Percentiles rank a stretch among this genome's conserved stretches.
phyloP scores from a whole-genome alignment of 202 grass and related monocot species.

The Miscanthus sacchariflorus region DNA sequence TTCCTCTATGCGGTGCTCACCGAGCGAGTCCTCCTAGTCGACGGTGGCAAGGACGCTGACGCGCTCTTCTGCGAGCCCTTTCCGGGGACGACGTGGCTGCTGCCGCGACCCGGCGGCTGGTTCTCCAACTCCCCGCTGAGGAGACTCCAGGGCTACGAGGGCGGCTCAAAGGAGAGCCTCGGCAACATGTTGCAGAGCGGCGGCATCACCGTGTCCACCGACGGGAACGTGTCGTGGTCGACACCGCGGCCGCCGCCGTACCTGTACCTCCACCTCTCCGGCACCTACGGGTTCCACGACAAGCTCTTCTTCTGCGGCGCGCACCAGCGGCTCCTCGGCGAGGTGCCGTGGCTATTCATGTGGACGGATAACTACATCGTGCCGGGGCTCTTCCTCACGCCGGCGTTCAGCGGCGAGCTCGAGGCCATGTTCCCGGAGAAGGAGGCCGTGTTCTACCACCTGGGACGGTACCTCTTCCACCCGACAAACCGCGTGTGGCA shows the following conservation, averaged over 20 bases:
- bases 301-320: constrained; percentile 85
- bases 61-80: constrained; percentile 89
- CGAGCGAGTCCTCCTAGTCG: constrained; percentile 66
- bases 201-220: not conserved
- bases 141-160: constrained; percentile 28
- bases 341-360: constrained; percentile 67
- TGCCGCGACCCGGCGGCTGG: constrained; percentile 40
- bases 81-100: constrained; percentile 71
- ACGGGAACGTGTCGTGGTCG: constrained; percentile 38
- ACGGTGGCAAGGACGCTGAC: constrained; percentile 55
- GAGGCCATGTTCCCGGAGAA: constrained; percentile 69
- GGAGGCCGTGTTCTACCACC: constrained; percentile 63
- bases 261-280: constrained; percentile 75
- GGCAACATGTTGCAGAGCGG: constrained; percentile 62
- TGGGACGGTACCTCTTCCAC: constrained; percentile 88
- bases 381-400: constrained; percentile 68
- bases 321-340: constrained; percentile 59
- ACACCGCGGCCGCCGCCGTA: constrained; percentile 38
- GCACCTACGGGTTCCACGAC: constrained; percentile 46
- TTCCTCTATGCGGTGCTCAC: constrained; percentile 83
- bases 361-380: constrained; percentile 72
- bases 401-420: constrained; percentile 56
- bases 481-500: constrained; percentile 71
- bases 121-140: constrained; percentile 48
- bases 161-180: constrained; percentile 47